A percentile compares a stretch with the other conserved stretches of the same genome.
Conservation (phyloP, 1,139 yeast genomes). For the Hyphopichia fennica region DNA sequence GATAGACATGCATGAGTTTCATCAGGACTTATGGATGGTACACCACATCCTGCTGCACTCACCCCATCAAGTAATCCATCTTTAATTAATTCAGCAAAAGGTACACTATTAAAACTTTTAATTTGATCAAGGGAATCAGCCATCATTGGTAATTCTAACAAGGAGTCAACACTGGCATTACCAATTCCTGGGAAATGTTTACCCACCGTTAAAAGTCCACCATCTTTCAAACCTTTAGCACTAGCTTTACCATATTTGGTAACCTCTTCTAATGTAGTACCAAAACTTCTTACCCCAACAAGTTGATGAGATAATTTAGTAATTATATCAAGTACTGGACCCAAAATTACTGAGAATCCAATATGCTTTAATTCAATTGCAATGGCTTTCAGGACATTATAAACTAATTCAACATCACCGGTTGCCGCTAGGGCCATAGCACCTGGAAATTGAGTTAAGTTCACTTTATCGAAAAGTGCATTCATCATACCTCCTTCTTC, state of each 20-base stretch:
- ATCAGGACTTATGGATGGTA: slow-evolving; percentile 62
- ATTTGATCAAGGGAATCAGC: slow-evolving; percentile 58
- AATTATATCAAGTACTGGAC: slow-evolving; percentile 66
- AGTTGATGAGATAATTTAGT: slow-evolving; percentile 57
- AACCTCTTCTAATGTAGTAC: slow-evolving; percentile 61
- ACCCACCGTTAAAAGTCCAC: slow-evolving; percentile 58
- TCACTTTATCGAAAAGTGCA: slow-evolving; percentile 53
- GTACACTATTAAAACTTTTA: slow-evolving; percentile 50
- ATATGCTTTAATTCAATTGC: slow-evolving; percentile 54
- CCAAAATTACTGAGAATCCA: slow-evolving; percentile 59
- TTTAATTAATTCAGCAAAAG: slow-evolving; percentile 52
- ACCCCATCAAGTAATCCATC: slow-evolving; percentile 55
- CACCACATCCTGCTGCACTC: slow-evolving; percentile 67
- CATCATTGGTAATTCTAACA: slow-evolving; percentile 60
- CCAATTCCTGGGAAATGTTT: slow-evolving; percentile 74
- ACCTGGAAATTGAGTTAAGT: slow-evolving; percentile 61
- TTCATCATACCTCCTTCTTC: slow-evolving; percentile 81
- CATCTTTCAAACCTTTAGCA: slow-evolving; percentile 55
- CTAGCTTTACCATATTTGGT: slow-evolving; percentile 54
- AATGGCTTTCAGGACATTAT: slow-evolving; percentile 55
- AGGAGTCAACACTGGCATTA: slow-evolving; percentile 57
- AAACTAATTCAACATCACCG: slow-evolving; percentile 50
- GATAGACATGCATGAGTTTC: slow-evolving; percentile 66
- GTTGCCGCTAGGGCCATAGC: slow-evolving; percentile 68
- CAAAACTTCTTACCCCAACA: slow-evolving; percentile 65